A percentile compares a stretch with the other conserved stretches of the same genome.
Conservation (phyloP, 2,329 filamentous ascomycete genomes). For the Phaeosphaeria sp. region DNA sequence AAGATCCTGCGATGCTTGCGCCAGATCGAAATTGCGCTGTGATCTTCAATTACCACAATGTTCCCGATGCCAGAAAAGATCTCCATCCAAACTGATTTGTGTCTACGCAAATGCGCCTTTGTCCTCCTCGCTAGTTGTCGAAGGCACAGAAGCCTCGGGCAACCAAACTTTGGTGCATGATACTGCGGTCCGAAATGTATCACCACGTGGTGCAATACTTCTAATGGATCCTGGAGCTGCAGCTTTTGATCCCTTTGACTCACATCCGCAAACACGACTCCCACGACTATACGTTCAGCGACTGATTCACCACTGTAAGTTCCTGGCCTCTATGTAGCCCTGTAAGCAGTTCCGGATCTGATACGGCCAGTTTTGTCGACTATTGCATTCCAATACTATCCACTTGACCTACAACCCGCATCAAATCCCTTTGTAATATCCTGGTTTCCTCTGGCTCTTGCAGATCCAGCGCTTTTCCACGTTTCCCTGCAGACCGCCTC, state of each 20-base stretch:
- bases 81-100: constrained; percentile 49
- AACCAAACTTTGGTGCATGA: constrained; percentile 1
- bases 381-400: constrained; percentile 68
- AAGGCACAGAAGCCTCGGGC: constrained; percentile 26
- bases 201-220: constrained; percentile 13
- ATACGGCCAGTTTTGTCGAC: constrained; percentile 58
- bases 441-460: constrained; percentile 66
- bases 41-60: constrained; percentile 62
- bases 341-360: background rate
- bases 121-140: constrained; percentile 15
- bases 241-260: constrained; percentile 63
- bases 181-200: constrained; percentile 5
- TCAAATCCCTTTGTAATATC: constrained; percentile 66
- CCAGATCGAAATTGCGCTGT: constrained; percentile 63
- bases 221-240: constrained; percentile 31
- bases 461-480: constrained; percentile 64
- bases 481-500: constrained; percentile 66
- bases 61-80: constrained; percentile 61
- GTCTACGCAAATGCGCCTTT: constrained; percentile 63
- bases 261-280: constrained; percentile 62
- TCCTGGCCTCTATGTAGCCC: background rate
- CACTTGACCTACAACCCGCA: constrained; percentile 58
- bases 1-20: constrained; percentile 63
- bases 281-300: constrained; percentile 60
- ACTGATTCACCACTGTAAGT: constrained; percentile 64